Evolutionary conservation across 768 basidiomycete genomes (phyloP), one percentile per base, ranked within the genome.

Genomic region (Mycena galericulata): DNA sequence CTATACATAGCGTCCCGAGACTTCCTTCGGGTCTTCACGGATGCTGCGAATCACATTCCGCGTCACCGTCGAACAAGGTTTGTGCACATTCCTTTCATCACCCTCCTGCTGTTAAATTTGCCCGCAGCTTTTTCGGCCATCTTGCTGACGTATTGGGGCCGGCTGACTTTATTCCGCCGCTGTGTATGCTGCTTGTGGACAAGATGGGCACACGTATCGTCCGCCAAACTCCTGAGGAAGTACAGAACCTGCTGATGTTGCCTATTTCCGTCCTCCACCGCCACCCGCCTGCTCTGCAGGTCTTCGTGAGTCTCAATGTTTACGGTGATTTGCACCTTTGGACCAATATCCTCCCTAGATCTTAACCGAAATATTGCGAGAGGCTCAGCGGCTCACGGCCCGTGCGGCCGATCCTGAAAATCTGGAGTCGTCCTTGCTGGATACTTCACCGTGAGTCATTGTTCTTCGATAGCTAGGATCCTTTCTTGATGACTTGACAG

Each of bases 21-120:
- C 24, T 95, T 99, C 77, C 78, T 99, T 18, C 90, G 89, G 15
- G 91, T 98, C 49, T 99, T 99, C 80, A 95, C 96, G 0, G 97
- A 98, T 77, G 97, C 98, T 14, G 89, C 93, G 4, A 90, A 89
- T 63, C 94, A 98, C 73, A 89, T 99, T 63, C 98, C 98, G 18
- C 90, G 94, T 5, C 97, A 99, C 79, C 91, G 98, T 26, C 92
- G 95, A 49, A 90, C 92, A 62, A 92, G 91, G 96, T 97, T 11
- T 32, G 89, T 81, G 20, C 59, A 71, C 32, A 34, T 34, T 22
- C 34, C 12, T 29, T 7, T 22, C 15, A 61, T 38, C 29, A 26
- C 71, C 22, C 65, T 50, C 55, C 24, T 56, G 56, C 61, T 58
- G 29, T 50, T 26, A 76, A 29, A 1, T 20, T 24, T 36, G 1